Base-by-base conservation (phyloP, 305 asterid species). In the Striga hermonthica region DNA sequence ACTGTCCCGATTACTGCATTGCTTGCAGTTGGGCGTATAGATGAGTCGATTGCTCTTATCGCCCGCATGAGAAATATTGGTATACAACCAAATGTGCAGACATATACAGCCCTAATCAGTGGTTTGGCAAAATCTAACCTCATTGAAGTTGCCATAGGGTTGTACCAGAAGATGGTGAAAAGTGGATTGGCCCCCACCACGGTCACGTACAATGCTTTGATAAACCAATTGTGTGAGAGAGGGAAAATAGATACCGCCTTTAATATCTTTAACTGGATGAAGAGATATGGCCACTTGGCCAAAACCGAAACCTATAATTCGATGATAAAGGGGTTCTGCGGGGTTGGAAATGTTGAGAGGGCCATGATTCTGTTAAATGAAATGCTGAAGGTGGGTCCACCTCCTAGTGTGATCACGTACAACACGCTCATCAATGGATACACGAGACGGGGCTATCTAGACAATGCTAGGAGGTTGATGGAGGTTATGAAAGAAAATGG, bases 161-260 rank as follows among this genome's bases (percentile, higher is more conserved):
- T 92, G 79, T 92, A 87, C 82, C 93, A 89, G 78, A 83, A 78
- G 83, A 92, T 92, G 94, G 69, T 89, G 58, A 83, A 79, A 64
- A 79, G 73, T 61, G 88, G 91, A 14, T 74, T 89, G 82, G 81
- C 66, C 68, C 98, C 97, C 52, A 83, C 88, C 34, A 59, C 82
- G 2, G 82, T 89, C 68, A 87, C 97, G 7, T 89, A 81, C 72
- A 92, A 92, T 72, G 73, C 89, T 62, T 73, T 92, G 77, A 83
- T 92, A 57, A 80, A 81, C 64, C 86, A 74, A 58, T 75, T 87
- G 60, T 82, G 86, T 59, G 83, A 72, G 72, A 81, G 75, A 59
- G 82, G 88, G 66, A 83, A 71, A 70, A 12, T 81, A 31, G 82
- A 75, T 41, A 35, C 54, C 12, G 95, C 96, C 54, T 73, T 80